Evolutionary conservation across 129 eudicot genomes (phyloP).

Genomic region (Arctium minus): DNA sequence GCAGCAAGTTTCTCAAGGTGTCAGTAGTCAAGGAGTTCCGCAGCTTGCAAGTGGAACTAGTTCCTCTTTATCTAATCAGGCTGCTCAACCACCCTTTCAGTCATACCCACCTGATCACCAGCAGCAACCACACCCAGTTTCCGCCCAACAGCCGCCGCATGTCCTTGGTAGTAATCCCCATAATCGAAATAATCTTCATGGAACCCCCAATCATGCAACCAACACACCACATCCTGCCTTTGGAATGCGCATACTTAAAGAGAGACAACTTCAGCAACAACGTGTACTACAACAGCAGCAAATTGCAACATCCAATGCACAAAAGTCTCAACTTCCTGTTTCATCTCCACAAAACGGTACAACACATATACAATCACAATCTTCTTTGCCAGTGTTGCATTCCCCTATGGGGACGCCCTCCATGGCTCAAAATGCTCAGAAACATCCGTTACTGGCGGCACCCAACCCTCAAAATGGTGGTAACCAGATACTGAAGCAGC

Average conservation of each 20-base stretch:
- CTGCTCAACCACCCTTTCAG: constrained; percentile 42
- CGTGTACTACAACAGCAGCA: constrained; percentile 50
- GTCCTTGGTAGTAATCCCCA: constrained; percentile 35
- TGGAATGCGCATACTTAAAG: constrained; percentile 62
- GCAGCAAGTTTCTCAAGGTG: constrained; percentile 49
- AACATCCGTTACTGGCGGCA: constrained; percentile 41
- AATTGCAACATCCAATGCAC: constrained; percentile 53
- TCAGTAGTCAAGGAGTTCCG: constrained; percentile 43
- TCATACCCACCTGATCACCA: constrained; percentile 52
- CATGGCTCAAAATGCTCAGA: constrained; percentile 37
- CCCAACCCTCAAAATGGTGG: constrained; percentile 46
- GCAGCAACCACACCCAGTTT: constrained; percentile 51
- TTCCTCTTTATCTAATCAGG: constrained; percentile 44
- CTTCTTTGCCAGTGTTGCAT: constrained; percentile 45
- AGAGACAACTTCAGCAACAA: constrained; percentile 59
- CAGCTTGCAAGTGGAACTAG: constrained; percentile 14
- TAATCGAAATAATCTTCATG: constrained; percentile 52
- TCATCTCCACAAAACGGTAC: constrained; percentile 53
- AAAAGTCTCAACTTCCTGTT: constrained; percentile 44
- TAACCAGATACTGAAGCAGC: constrained; percentile 55
- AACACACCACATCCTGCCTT: constrained; percentile 51
- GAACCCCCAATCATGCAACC: constrained; percentile 37
- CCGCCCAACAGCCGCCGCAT: constrained; percentile 52
- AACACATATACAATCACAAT: constrained; percentile 48
- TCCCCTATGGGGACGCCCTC: constrained; percentile 15